Evolutionary conservation across 257 asterid species (phyloP).

Genomic region (Oldenlandia corymbosa): DNA sequence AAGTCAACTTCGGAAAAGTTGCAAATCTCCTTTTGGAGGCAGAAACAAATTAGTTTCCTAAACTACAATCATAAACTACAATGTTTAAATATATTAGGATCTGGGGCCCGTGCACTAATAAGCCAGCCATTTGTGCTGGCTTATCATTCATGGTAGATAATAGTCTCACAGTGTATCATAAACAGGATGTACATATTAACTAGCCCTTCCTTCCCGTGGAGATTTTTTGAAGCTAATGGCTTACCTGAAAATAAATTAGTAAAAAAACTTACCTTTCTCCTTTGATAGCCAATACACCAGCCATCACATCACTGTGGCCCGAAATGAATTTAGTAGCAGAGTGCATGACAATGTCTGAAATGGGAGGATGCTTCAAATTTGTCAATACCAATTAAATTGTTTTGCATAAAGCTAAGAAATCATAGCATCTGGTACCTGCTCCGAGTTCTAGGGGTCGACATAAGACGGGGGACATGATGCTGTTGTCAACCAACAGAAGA

Average conservation of each 20-base stretch:
- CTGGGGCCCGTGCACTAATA: neutral
- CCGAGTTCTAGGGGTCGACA: conserved; percentile 86
- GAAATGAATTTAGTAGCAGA: conserved; percentile 88
- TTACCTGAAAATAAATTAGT: neutral
- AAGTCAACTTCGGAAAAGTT: too few relatives aligned
- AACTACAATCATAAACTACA: neutral
- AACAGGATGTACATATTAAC: neutral
- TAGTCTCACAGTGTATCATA: neutral
- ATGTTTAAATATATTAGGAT: neutral
- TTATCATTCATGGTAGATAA: neutral
- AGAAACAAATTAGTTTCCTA: too few relatives aligned
- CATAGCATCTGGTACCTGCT: conserved; percentile 49
- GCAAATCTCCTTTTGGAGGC: too few relatives aligned
- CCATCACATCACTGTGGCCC: conserved; percentile 90
- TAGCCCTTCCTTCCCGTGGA: neutral
- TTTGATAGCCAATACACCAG: conserved; percentile 68
- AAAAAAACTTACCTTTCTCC: conserved; percentile 74
- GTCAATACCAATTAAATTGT: neutral
- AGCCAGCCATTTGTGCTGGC: neutral
- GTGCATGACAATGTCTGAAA: conserved; percentile 89
- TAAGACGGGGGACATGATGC: conserved; percentile 91
- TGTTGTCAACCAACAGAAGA: conserved; percentile 86
- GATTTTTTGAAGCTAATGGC: neutral
- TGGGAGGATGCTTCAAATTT: conserved; percentile 15
- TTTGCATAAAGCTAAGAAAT: neutral